Evolutionary conservation across 768 basidiomycete species (phyloP), one percentile per base, ranked within the genome.

Genomic region (Cystofilobasidium ferigula): DNA sequence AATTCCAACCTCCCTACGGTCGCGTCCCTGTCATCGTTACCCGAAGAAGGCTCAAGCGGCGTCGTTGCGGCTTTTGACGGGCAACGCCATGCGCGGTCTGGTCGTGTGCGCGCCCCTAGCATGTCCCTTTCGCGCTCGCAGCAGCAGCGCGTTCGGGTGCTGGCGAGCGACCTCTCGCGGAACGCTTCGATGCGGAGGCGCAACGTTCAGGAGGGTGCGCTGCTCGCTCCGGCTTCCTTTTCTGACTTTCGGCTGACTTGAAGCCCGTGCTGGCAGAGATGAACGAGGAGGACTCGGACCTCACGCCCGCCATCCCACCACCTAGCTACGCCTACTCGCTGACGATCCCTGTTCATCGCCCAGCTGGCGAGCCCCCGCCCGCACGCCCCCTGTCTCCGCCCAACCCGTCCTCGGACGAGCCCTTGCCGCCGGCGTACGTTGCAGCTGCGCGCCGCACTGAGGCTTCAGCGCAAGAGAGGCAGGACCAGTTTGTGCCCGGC

Each of bases 81-180:
- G 9, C 45, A 47, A 28, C 28, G 51, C 9, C 26, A 28, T 14
- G 51, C 51, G 26, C 51, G 28, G 13, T 54, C 51, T 5, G 51
- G 51, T 14, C 51, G 51, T 2, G 30, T 54, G 18, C 26, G 51
- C 1, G 51, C 51, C 13, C 51, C 51, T 2, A 54, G 51, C 51
- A 54, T 54, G 51, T 54, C 51, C 7, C 26, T 54, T 6, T 54
- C 51, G 30, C 51, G 51, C 51, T 54, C 51, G 51, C 51, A 54
- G 51, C 28, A 14, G 13, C 16, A 13, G 28, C 51, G 51, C 6
- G 28, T 54, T 4, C 51, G 24, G 24, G 47, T 3, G 10, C n/a
- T 13, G 28, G 16, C 30, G 4, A 32, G 51, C 51, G 51, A 54
- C 51, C 51, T 54, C 9, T 54, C 51, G 14, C 26, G 51, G 5